phyloP scores from a whole-genome alignment of 306 rosid species.

The Lathyrus tuberosus region DNA sequence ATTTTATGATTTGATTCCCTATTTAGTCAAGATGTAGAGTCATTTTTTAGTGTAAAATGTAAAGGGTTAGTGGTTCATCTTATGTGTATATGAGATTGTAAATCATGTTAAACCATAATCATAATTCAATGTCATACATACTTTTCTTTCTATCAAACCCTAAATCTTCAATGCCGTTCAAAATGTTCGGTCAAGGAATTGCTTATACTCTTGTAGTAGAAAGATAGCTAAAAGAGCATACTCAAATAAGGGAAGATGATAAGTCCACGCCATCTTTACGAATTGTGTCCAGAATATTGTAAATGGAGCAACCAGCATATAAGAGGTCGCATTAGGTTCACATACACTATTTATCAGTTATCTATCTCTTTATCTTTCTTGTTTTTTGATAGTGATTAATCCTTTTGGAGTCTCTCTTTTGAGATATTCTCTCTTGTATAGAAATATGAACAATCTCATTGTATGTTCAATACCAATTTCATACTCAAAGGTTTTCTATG shows the following conservation, averaged over 20 bases:
- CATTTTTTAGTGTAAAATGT: not conserved
- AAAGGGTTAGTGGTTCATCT: not conserved
- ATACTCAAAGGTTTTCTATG: not conserved
- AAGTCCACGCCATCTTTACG: not conserved
- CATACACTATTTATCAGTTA: not conserved
- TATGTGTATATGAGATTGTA: not conserved
- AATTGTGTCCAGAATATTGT: not conserved
- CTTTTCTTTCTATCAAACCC: not conserved
- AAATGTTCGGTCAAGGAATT: not conserved
- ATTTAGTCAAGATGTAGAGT: not conserved
- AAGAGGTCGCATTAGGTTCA: not conserved
- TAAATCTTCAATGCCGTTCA: not conserved
- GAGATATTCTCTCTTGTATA: constrained; percentile 2
- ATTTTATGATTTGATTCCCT: no score
- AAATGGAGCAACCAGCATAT: not conserved
- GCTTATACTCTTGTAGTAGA: not conserved
- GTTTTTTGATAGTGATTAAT: not conserved
- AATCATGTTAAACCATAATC: not conserved
- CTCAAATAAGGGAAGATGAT: not conserved
- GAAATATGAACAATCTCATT: not conserved
- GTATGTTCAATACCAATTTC: not conserved
- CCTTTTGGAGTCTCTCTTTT: not conserved
- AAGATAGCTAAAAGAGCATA: not conserved
- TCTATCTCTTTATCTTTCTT: not conserved
- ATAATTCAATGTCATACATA: not conserved